These are phyloP conservation scores for Sclerotinia glacialis DNA, from an alignment of 2,329 filamentous ascomycete species.

Conservation along the genomic window DNA sequence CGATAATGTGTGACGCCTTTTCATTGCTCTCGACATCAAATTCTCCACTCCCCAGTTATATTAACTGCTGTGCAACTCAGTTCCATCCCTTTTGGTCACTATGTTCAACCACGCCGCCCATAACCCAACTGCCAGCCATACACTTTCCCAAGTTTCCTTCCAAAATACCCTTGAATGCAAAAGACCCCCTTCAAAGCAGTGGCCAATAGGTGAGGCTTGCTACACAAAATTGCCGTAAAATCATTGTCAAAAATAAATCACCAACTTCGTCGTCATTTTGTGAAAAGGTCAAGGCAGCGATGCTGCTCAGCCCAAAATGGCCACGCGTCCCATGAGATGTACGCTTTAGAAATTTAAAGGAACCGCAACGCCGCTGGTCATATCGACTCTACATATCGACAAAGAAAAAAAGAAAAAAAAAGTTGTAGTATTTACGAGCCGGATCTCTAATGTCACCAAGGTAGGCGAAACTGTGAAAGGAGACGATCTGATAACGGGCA, in stretches of 20 bases:
- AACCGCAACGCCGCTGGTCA: slow-evolving; percentile 20
- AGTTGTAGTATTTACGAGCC: slow-evolving; percentile 30
- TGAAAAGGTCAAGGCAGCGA: background rate
- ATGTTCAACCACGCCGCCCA: background rate
- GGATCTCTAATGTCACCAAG: slow-evolving; percentile 14
- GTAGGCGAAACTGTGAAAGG: slow-evolving; percentile 25
- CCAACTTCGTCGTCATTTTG: background rate
- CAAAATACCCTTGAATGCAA: slow-evolving; percentile 9
- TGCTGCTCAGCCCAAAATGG: background rate
- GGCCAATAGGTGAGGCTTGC: slow-evolving; percentile 9
- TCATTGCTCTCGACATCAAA: background rate
- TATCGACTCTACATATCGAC: slow-evolving; percentile 30
- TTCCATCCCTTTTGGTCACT: background rate
- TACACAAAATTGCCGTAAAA: slow-evolving; percentile 14
- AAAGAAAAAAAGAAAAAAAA: slow-evolving; percentile 27
- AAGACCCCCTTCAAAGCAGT: slow-evolving; percentile 4
- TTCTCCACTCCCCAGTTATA: slow-evolving; percentile 1
- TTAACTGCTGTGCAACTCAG: slow-evolving; percentile 8
- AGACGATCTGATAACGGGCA: slow-evolving; percentile 26
- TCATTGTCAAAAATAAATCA: background rate
- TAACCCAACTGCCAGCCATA: slow-evolving; percentile 6
- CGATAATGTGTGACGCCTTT: background rate
- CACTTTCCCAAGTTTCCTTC: background rate
- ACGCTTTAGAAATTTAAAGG: slow-evolving; percentile 8
- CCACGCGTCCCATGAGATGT: slow-evolving; percentile 7